Evolutionary conservation across 495 filamentous ascomycete species (phyloP).

Genomic region (Neurospora tetrasperma): DNA sequence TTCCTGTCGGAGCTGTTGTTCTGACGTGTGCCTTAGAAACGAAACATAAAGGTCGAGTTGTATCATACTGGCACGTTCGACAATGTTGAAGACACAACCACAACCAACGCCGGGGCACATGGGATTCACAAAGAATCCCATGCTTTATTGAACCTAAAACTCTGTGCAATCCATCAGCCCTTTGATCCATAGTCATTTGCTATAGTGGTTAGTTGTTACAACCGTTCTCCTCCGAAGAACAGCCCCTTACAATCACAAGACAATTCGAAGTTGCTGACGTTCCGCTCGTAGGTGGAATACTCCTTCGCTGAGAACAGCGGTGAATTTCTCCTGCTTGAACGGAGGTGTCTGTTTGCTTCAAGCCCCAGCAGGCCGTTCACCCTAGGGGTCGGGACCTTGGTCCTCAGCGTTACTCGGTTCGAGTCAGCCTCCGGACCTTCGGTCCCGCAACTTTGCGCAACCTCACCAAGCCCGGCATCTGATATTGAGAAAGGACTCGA

Average conservation of each 20-base stretch:
- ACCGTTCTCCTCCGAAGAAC: background rate
- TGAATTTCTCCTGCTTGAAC: background rate
- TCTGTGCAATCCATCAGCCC: background rate
- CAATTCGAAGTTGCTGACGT: background rate
- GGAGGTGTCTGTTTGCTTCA: background rate
- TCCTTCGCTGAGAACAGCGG: background rate
- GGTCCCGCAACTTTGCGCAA: background rate
- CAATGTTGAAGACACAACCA: background rate
- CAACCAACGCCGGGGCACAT: background rate
- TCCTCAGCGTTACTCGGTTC: background rate
- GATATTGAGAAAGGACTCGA: background rate
- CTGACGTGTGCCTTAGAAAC: background rate
- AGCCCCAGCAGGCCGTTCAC: background rate
- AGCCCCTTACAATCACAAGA: background rate
- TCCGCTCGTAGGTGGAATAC: background rate
- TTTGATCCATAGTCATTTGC: background rate
- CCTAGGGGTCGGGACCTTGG: background rate
- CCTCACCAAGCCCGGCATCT: background rate
- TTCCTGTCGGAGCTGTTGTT: background rate
- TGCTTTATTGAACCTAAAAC: background rate
- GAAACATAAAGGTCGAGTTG: background rate
- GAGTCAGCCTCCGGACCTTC: background rate
- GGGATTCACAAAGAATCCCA: background rate
- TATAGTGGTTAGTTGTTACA: background rate
- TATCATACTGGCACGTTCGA: background rate